Base-by-base conservation (phyloP, 106 monocot genomes). In the Allium sativum region DNA sequence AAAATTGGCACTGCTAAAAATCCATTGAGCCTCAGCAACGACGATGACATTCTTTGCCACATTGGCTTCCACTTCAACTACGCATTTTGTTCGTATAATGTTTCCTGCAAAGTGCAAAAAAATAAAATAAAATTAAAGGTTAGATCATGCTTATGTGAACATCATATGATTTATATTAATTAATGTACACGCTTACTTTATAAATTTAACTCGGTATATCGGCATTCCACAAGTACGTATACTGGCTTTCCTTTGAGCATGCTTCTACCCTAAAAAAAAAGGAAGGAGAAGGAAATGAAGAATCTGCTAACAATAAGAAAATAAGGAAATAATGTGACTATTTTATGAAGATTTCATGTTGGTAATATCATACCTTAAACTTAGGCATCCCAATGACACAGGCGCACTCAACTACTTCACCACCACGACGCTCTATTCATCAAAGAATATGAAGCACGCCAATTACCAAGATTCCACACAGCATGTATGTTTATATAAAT, bases 341-440 rank as follows among this genome's bases (percentile, higher is more conserved):
- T 31, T 31, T 31, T 31, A 31, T 31, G 31, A 31, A 31, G 31
- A 31, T 31, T 1, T 31, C 31, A 31, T 31, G 31, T 5, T 7
- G 40, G 12, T 42, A 18, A 9, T 16, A 55, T 12, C 12, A 41
- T 76, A 92, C 92, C 92, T 92, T 92, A 66, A 92, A 88, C 66
- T 92, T 82, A 13, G 87, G 87, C 14, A 84, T 43, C 4, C 92
- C 92, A 67, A 88, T 77, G 7, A 92, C 62, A 70, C 92, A 92
- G 31, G 84, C 92, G 46, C 83, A 92, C 64, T 92, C 92, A 58
- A 73, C 76, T 42, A 92, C 87, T 53, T 87, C 84, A 65, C 74
- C 84, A 54, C 81, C 87, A 52, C 67, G 78, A 45, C 84, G 77
- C 52, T 92, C 92, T 87, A 46, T 10, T 31, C 5, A 0, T 31